phyloP scores from a whole-genome alignment of 1,284 basidiomycete genomes.

The Boletus mariae region DNA sequence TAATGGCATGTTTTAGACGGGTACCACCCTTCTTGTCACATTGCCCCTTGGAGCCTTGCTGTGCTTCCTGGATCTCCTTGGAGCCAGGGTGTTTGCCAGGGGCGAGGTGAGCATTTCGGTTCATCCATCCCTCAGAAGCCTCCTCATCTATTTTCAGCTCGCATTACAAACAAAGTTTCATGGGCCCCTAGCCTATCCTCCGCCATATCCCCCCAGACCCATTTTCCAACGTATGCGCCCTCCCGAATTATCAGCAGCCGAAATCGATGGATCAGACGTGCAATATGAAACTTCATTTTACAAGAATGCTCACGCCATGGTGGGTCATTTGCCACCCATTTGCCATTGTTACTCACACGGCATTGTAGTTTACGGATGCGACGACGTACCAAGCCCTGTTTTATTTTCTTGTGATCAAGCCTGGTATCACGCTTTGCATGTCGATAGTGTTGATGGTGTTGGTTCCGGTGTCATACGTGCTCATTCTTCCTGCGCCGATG shows the following conservation, averaged over 20 bases:
- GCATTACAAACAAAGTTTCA: slow-evolving; percentile 68
- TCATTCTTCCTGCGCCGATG: slow-evolving; percentile 63
- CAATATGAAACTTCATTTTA: slow-evolving; percentile 66
- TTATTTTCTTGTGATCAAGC: slow-evolving; percentile 82
- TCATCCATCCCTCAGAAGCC: neutral
- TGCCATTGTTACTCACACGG: slow-evolving; percentile 7
- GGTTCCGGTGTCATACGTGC: slow-evolving; percentile 53
- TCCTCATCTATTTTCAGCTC: slow-evolving; percentile 40
- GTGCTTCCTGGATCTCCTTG: slow-evolving; percentile 71
- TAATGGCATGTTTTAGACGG: slow-evolving; percentile 43
- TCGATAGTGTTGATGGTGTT: slow-evolving; percentile 52
- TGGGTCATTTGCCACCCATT: slow-evolving; percentile 31
- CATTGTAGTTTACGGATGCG: slow-evolving; percentile 63
- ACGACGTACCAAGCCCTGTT: slow-evolving; percentile 78
- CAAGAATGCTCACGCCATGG: slow-evolving; percentile 76
- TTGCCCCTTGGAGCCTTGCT: slow-evolving; percentile 72
- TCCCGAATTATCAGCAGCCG: slow-evolving; percentile 46
- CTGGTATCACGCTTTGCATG: slow-evolving; percentile 68
- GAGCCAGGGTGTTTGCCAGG: slow-evolving; percentile 63
- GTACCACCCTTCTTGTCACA: slow-evolving; percentile 70
- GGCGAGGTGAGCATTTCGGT: slow-evolving; percentile 51
- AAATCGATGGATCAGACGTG: slow-evolving; percentile 38
- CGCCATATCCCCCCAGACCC: slow-evolving; percentile 57
- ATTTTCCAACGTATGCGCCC: slow-evolving; percentile 63
- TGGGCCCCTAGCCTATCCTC: slow-evolving; percentile 54